Conservation (phyloP, 257 asterid species). For the Solanum microdontum region DNA sequence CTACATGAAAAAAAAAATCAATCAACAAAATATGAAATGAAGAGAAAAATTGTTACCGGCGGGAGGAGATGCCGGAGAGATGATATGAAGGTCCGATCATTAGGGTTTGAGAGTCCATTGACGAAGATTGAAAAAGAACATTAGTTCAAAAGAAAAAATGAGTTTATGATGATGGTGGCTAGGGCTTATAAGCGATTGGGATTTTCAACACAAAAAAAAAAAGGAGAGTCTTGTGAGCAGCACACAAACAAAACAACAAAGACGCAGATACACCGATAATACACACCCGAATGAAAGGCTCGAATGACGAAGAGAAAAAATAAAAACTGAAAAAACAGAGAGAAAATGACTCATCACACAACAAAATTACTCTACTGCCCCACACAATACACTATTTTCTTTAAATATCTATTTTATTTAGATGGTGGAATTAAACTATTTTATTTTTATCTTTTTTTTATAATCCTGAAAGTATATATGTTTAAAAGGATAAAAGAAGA, state of each 20-base stretch:
- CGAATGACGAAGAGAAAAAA: slow-evolving; percentile 1
- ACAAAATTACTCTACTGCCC: slow-evolving; percentile 7
- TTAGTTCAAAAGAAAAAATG: neutral
- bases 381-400: neutral
- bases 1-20: neutral
- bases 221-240: neutral
- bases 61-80: neutral
- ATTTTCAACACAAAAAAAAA: neutral
- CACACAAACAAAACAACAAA: neutral
- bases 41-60: slow-evolving; percentile 7
- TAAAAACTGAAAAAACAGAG: neutral
- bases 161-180: neutral
- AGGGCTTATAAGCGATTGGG: neutral
- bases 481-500: too few species aligned
- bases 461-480: neutral
- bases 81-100: slow-evolving; percentile 7
- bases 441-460: too few species aligned
- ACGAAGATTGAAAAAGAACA: neutral
- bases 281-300: slow-evolving; percentile 12
- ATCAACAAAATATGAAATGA: neutral
- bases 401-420: too few species aligned
- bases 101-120: slow-evolving; percentile 9
- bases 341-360: neutral
- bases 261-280: neutral
- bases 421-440: too few species aligned